A percentile compares a stretch with the other conserved stretches of the same genome.
These are phyloP conservation scores for Chytridium lagenaria DNA, from an alignment of 371 early-diverging fungal species.

Conservation along the genomic window DNA sequence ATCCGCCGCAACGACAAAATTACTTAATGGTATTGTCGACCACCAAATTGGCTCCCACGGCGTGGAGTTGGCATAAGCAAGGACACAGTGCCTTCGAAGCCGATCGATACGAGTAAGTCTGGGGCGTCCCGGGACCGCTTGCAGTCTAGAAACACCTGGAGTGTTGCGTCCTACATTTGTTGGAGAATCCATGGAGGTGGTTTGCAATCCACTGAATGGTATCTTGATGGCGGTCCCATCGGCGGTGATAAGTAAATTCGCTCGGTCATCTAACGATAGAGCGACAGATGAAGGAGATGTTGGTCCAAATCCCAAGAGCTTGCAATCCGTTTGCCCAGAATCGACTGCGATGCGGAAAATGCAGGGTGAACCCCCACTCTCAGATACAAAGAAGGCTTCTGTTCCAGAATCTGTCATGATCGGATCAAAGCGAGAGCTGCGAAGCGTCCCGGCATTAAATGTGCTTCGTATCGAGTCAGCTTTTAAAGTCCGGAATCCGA, in stretches of 20 bases:
- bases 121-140: background rate
- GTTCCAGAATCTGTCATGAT: constrained; percentile 3
- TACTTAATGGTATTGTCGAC: background rate
- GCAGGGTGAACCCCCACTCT: background rate
- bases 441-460: background rate
- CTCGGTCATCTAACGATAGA: background rate
- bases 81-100: background rate
- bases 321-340: background rate
- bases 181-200: background rate
- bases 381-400: background rate
- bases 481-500: background rate
- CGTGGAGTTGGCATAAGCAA: background rate
- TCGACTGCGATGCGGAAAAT: background rate
- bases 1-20: constrained; percentile 1
- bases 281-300: background rate
- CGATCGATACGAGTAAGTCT: background rate
- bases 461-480: background rate
- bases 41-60: constrained; percentile 4
- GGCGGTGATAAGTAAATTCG: background rate
- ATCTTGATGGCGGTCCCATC: background rate
- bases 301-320: background rate
- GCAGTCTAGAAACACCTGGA: background rate
- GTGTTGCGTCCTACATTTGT: background rate
- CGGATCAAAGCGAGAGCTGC: background rate
- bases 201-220: background rate